Percentiles rank a stretch among this genome's conserved stretches.
Evolutionary conservation across 352 stramenopile species (phyloP).

Genomic region (Globisporangium yorkense): DNA sequence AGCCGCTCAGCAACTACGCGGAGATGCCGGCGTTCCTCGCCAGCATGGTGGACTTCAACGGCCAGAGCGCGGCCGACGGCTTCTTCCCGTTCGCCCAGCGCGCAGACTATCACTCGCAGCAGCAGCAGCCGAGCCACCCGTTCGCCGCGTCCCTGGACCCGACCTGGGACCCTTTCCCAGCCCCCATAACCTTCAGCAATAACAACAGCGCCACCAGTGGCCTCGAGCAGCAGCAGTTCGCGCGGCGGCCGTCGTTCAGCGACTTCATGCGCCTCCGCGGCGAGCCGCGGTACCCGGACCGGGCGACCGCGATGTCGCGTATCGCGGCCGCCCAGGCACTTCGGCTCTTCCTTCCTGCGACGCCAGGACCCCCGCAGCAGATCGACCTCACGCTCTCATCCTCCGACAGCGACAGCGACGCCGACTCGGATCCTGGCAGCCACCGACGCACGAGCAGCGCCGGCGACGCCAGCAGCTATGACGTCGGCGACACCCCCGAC

Average conservation of each 20-base stretch:
- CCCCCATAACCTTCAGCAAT: neutral
- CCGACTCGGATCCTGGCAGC: neutral
- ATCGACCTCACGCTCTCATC: conserved; percentile 69
- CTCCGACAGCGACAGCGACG: conserved; percentile 36
- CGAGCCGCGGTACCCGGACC: neutral
- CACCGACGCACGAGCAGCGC: neutral
- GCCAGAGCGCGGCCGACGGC: neutral
- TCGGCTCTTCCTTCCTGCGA: neutral
- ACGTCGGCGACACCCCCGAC: conserved; percentile 1
- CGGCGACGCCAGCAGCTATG: neutral
- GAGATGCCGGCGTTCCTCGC: conserved; percentile 4
- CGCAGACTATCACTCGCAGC: neutral
- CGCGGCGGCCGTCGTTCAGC: neutral
- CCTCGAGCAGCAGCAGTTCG: neutral
- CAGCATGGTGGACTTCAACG: conserved; percentile 9
- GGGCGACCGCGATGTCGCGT: neutral
- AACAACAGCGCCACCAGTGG: neutral
- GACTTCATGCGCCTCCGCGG: neutral
- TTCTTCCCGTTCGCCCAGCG: neutral
- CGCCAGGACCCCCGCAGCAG: conserved; percentile 20
- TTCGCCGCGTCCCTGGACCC: neutral
- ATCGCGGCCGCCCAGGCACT: neutral
- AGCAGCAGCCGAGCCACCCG: neutral
- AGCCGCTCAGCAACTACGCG: conserved; percentile 1
- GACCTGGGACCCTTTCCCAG: neutral